Percentiles rank a stretch among this genome's conserved stretches.
Conservation (phyloP, 2,329 filamentous ascomycete species). For the Xylaria arbuscula region DNA sequence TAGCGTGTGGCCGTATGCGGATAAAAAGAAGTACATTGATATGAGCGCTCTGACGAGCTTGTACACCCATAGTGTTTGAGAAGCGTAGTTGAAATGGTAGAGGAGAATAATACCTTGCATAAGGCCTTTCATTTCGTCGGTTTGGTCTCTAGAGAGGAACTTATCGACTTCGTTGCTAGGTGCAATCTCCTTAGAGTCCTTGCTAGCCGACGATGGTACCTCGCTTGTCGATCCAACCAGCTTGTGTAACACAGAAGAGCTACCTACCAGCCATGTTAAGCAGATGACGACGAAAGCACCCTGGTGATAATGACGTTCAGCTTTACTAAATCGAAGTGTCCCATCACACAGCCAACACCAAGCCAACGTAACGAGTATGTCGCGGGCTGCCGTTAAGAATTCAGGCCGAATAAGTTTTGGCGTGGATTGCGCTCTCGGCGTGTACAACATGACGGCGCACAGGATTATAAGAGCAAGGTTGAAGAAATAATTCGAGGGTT, state of each 20-base stretch:
- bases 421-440: conserved; percentile 41
- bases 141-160: conserved; percentile 66
- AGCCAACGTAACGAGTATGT: conserved; percentile 41
- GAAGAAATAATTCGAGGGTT: conserved; percentile 52
- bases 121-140: conserved; percentile 74
- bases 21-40: conserved; percentile 71
- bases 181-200: conserved; percentile 33
- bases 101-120: conserved; percentile 67
- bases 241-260: conserved; percentile 37
- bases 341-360: conserved; percentile 67
- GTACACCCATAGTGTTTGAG: conserved; percentile 62
- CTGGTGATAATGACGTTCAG: conserved; percentile 58
- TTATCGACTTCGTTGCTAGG: conserved; percentile 46
- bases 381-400: conserved; percentile 38
- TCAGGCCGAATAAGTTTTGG: conserved; percentile 35
- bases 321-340: conserved; percentile 64
- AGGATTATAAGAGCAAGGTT: conserved; percentile 52
- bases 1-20: conserved; percentile 69
- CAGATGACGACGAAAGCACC: conserved; percentile 45
- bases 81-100: conserved; percentile 69
- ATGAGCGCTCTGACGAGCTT: conserved; percentile 65
- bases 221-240: conserved; percentile 28
- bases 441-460: conserved; percentile 45
- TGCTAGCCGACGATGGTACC: conserved; percentile 21
- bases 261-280: conserved; percentile 45